Evolutionary conservation across 2,329 filamentous ascomycete genomes (phyloP).

Genomic region (Apiospora pterosperma): DNA sequence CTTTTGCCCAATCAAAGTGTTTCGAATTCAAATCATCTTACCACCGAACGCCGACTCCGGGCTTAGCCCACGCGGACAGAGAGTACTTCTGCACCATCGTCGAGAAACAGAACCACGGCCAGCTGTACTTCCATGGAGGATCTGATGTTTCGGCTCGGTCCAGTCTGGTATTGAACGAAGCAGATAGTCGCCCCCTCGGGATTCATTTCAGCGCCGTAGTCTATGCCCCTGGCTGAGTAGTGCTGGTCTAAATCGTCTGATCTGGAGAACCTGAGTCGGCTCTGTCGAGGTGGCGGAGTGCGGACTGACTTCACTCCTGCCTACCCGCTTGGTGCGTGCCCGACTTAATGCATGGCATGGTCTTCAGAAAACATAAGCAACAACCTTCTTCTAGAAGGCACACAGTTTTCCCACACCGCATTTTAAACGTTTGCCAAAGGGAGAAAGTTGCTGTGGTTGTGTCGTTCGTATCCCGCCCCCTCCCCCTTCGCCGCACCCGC

Average conservation of each 20-base stretch:
- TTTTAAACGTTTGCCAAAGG: not conserved
- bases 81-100: not conserved
- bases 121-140: not conserved
- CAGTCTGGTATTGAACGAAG: not conserved
- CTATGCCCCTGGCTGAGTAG: not conserved
- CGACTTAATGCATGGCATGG: not conserved
- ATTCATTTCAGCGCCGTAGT: not conserved
- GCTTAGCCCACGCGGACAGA: not conserved
- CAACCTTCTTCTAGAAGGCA: not conserved
- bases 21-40: slow-evolving; percentile 1
- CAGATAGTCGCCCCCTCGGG: not conserved
- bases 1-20: not conserved
- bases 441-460: not conserved
- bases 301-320: not conserved
- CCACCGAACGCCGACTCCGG: slow-evolving; percentile 1
- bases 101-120: not conserved
- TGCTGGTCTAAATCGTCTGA: not conserved
- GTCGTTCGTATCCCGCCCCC: not conserved
- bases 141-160: not conserved
- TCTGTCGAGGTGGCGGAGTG: not conserved
- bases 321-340: not conserved
- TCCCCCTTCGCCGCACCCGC: not conserved
- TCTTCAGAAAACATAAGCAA: not conserved
- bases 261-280: not conserved
- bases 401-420: not conserved